These are phyloP conservation scores for Aspergillus panamensis DNA, from an alignment of 495 filamentous ascomycete species.

Conservation along the genomic window DNA sequence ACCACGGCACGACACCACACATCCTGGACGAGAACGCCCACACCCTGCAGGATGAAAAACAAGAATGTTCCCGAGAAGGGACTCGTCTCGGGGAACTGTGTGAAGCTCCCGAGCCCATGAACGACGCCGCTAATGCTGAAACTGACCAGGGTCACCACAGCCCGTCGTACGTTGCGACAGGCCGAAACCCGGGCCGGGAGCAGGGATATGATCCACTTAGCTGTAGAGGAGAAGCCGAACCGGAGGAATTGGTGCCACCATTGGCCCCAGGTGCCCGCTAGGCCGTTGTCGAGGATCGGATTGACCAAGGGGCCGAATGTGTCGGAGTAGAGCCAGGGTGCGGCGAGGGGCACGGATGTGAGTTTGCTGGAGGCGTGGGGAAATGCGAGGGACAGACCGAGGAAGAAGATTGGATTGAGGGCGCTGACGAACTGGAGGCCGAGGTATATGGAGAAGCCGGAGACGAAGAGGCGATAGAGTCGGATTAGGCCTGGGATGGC, in stretches of 20 bases:
- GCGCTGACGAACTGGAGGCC: slow-evolving; percentile 54
- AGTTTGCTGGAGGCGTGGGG: slow-evolving; percentile 34
- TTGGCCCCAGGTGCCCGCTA: slow-evolving; percentile 73
- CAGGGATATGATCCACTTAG: slow-evolving; percentile 45
- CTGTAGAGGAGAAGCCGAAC: slow-evolving; percentile 60
- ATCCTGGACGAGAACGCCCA: slow-evolving; percentile 53
- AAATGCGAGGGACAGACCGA: slow-evolving; percentile 48
- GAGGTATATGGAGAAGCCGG: slow-evolving; percentile 46
- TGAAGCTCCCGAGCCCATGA: slow-evolving; percentile 57
- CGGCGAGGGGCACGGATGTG: slow-evolving; percentile 46
- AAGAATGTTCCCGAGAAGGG: slow-evolving; percentile 41
- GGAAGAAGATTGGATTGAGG: slow-evolving; percentile 55
- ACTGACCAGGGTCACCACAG: slow-evolving; percentile 41
- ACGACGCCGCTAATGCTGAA: slow-evolving; percentile 59
- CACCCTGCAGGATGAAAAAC: slow-evolving; percentile 56
- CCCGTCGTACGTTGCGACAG: slow-evolving; percentile 18
- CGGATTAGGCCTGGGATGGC: slow-evolving; percentile 38
- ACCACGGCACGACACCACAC: slow-evolving; percentile 26
- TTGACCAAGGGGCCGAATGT: slow-evolving; percentile 55
- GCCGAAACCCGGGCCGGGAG: slow-evolving; percentile 26
- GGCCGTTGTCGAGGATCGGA: slow-evolving; percentile 58
- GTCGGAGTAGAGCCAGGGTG: slow-evolving; percentile 64
- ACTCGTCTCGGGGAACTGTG: slow-evolving; percentile 43
- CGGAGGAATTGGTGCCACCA: slow-evolving; percentile 93
- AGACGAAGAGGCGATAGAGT: slow-evolving; percentile 49